A percentile compares a stretch with the other conserved stretches of the same genome.
phyloP scores from a whole-genome alignment of 2,329 filamentous ascomycete species.

The Colletotrichum eleusines region DNA sequence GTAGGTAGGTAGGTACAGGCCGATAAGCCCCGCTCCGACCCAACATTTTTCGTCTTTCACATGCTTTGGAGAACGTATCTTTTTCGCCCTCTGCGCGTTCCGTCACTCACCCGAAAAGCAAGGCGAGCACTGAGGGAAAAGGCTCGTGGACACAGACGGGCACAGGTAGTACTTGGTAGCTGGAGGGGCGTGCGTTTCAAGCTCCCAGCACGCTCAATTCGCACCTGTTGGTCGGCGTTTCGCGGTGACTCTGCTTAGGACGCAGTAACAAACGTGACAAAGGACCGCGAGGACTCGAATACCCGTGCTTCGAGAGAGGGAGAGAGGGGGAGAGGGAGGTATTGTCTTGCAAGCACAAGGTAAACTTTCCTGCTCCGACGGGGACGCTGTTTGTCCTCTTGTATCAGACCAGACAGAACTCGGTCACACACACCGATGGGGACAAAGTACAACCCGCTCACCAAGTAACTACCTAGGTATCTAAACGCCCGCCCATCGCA shows the following conservation, averaged over 20 bases:
- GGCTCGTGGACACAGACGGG: constrained; percentile 6
- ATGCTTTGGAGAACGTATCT: constrained; percentile 19
- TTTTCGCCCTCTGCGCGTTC: background rate
- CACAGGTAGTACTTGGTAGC: background rate
- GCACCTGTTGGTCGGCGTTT: background rate
- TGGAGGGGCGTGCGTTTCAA: constrained; percentile 20
- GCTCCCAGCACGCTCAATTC: background rate
- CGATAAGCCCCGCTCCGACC: constrained; percentile 40
- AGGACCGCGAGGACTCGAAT: background rate
- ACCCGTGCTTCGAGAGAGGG: constrained; percentile 15
- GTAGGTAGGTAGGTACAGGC: too few relatives aligned
- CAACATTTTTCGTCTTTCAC: constrained; percentile 41
- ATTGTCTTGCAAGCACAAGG: constrained; percentile 8
- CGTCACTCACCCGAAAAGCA: constrained; percentile 4
- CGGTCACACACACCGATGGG: constrained; percentile 2
- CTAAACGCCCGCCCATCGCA: too few relatives aligned
- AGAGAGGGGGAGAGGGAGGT: too few relatives aligned
- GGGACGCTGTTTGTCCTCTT: constrained; percentile 6
- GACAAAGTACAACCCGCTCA: constrained; percentile 1
- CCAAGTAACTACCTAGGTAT: background rate
- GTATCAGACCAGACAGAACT: constrained; percentile 4
- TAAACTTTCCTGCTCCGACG: constrained; percentile 19
- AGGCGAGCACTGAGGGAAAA: background rate
- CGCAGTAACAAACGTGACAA: constrained; percentile 11
- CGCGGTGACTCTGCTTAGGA: background rate